Evolutionary conservation across 108 stramenopile species (phyloP), one percentile per base, ranked within the genome.

Genomic region (Pelagomonas calceolata): DNA sequence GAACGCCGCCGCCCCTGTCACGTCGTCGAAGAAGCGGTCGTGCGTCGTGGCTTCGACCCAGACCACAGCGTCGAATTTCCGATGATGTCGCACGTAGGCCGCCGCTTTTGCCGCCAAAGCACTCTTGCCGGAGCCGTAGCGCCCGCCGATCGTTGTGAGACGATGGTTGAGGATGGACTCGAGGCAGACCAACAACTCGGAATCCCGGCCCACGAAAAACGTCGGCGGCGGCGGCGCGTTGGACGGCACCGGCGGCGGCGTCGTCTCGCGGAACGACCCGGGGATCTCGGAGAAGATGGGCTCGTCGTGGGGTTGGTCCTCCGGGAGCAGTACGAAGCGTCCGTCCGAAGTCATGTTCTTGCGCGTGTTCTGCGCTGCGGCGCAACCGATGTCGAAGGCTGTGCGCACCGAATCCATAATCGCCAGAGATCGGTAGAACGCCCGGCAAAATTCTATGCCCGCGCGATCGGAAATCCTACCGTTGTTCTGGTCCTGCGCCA

Each of bases 221-320:
- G 65, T 33, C 65, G 65, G 33, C 32, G 31, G 0, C 65, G 65
- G 31, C 65, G 65, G 65, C 65, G 33, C 32, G 65, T 65, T 65
- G 15, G 10, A 26, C 5, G 12, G 18, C 65, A 32, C 4, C 18
- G 4, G 31, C 31, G 65, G 31, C 65, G 30, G 5, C 65, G 31
- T 65, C 26, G 51, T 60, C 7, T 26, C 21, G 7, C 1, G 51
- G 15, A 65, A 14, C 18, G 4, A 3, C 14, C 65, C 33, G 32
- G 33, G 10, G 63, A 9, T 64, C 0, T 33, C 65, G 65, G 4
- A 14, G 65, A 33, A 33, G 33, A 65, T 14, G 33, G 0, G 18
- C 31, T 65, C 33, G 32, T 65, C 65, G 33, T 65, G 32, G 4
- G 65, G 7, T 31, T 32, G 32, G 31, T 14, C 31, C 30, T 32